phyloP scores from a whole-genome alignment of 2,329 filamentous ascomycete species.

The Pyricularia grisea region DNA sequence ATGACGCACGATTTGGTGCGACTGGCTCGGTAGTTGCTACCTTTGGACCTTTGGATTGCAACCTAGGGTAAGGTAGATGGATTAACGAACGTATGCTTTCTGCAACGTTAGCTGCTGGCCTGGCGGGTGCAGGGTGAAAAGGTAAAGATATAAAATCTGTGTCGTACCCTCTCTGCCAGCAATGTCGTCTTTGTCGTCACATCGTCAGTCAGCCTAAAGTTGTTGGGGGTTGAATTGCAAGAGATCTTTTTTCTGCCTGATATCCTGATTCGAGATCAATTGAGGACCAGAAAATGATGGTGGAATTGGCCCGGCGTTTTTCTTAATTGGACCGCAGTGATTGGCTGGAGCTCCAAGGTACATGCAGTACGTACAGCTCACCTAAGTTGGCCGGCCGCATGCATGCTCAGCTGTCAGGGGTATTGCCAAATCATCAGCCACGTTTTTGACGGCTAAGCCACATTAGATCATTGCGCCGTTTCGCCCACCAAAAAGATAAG shows the following conservation, averaged over 20 bases:
- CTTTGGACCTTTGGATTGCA: too few species aligned
- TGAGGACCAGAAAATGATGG: neutral
- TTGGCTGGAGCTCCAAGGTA: neutral
- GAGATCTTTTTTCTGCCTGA: neutral
- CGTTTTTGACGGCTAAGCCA: neutral
- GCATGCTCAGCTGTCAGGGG: neutral
- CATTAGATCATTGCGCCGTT: neutral
- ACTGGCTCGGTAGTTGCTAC: neutral
- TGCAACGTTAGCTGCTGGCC: neutral
- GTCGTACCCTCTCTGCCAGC: neutral
- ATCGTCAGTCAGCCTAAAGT: neutral
- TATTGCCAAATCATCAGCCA: neutral
- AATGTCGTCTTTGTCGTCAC: neutral
- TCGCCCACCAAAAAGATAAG: neutral
- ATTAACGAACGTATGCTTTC: neutral
- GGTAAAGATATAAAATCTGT: neutral
- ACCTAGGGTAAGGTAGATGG: neutral
- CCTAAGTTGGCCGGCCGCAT: neutral
- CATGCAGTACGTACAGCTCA: neutral
- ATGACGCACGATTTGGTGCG: slow-evolving; percentile 31
- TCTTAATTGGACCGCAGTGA: neutral
- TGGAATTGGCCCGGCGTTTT: neutral
- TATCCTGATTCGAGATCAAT: neutral
- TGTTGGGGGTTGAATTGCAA: neutral
- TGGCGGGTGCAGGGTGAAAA: neutral